phyloP scores from a whole-genome alignment of 2,329 filamentous ascomycete species.

The Fusarium sarcochroum region DNA sequence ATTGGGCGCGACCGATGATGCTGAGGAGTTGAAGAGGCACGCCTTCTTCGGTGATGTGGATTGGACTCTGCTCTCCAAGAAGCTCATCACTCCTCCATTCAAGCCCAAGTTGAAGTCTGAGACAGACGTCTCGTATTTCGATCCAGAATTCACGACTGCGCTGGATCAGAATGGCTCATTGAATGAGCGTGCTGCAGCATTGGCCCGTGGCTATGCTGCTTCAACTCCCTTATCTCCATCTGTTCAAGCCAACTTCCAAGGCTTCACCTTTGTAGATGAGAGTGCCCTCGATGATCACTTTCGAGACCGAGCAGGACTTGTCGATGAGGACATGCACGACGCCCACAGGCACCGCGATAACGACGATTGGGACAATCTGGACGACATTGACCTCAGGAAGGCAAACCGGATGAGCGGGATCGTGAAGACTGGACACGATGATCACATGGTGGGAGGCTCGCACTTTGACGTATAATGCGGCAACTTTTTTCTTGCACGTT shows the following conservation, averaged over 20 bases:
- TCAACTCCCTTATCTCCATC: conserved; percentile 95
- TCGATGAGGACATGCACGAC: conserved; percentile 74
- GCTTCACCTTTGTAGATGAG: conserved; percentile 99
- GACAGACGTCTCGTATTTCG: conserved; percentile 97
- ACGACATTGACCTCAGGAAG: conserved; percentile 66
- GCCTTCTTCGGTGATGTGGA: conserved; percentile 95
- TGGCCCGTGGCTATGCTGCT: conserved; percentile 87
- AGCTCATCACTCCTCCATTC: conserved; percentile 95
- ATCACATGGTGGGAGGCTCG: conserved; percentile 73
- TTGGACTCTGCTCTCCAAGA: conserved; percentile 89
- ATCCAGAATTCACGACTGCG: conserved; percentile 97
- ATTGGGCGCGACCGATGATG: conserved; percentile 90
- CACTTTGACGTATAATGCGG: conserved; percentile 73
- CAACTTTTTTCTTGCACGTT: conserved; percentile 34
- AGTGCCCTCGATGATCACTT: conserved; percentile 93
- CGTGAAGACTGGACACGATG: conserved; percentile 71
- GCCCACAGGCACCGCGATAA: conserved; percentile 56
- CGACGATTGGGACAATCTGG: conserved; percentile 71
- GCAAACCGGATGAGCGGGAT: conserved; percentile 75
- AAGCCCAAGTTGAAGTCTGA: conserved; percentile 97
- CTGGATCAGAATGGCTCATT: conserved; percentile 88
- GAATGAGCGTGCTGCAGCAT: conserved; percentile 89
- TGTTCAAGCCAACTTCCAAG: conserved; percentile 97
- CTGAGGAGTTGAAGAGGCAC: conserved; percentile 93
- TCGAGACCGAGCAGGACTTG: conserved; percentile 63